Evolutionary conservation across 768 basidiomycete genomes (phyloP), one percentile per base, ranked within the genome.

Genomic region (Solioccasus polychromus): DNA sequence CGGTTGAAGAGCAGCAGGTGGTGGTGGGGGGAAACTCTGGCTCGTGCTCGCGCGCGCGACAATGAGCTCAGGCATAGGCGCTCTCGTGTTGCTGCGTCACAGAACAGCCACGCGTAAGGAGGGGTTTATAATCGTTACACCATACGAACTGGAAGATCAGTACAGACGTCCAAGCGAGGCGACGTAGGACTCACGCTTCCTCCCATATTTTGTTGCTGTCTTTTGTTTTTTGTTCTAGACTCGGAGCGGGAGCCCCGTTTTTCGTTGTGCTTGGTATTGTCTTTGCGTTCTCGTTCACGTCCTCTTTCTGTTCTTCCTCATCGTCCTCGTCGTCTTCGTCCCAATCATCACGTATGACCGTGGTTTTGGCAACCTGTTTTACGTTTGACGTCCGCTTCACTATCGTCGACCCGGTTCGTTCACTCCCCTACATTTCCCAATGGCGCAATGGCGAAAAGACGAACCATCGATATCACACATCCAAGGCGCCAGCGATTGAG

Each of bases 21-120:
- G 81, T 1, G 72, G 77, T 1, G 83, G 76, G 1, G 76, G 58
- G 4, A 71, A 58, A 1, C 67, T 63, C 12, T 67, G 59, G 9
- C 68, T 54, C 8, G 72, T 69, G 44, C 64, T 66, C 12, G 73
- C 62, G 3, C 61, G 54, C 0, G 72, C 54, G 2, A 82, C 67
- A 37, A 87, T 63, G 15, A 88, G 63, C 22, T 77, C 67, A 1
- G 87, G 86, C 85, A 88, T 88, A 12, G 85, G 84, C 5, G 66
- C 63, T 51, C 78, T 74, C 8, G 66, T 68, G 58, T 87, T 86
- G 42, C 85, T 86, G 39, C 14, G 12, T 32, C 8, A 9, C 11
- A 8, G 31, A 32, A 15, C 31, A 32, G 28, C 28, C 31, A 15
- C 14, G 8, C 31, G 14, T n/a, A n/a, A n/a, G n/a, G n/a, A n/a